Conservation (phyloP, 2,329 filamentous ascomycete species). For the Chaetomiaceae sp. region DNA sequence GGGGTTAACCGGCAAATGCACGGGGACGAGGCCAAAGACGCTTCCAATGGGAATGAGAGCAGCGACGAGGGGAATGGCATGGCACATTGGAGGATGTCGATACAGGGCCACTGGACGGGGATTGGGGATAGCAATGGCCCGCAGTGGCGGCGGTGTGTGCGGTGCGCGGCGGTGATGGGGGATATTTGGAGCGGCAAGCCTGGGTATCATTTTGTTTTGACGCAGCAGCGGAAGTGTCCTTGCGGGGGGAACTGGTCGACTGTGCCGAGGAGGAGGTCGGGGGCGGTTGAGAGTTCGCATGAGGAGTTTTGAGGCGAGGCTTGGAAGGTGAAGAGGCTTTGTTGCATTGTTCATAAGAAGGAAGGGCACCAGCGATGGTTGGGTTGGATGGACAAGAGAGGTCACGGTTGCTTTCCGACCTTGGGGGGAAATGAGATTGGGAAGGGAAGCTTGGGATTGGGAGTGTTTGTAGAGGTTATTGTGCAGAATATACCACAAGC, state of each 20-base stretch:
- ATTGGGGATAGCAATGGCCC: slow-evolving; percentile 8
- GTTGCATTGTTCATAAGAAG: no score
- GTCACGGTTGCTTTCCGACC: no score
- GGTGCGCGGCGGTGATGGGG: slow-evolving; percentile 64
- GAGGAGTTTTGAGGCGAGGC: no score
- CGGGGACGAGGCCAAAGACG: no score
- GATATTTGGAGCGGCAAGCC: slow-evolving; percentile 47
- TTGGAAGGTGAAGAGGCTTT: no score
- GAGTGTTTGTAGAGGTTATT: no score
- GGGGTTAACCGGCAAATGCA: not conserved
- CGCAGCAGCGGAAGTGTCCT: slow-evolving; percentile 51
- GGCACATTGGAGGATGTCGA: not conserved
- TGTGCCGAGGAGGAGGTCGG: slow-evolving; percentile 29
- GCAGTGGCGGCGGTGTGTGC: slow-evolving; percentile 48
- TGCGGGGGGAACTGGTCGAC: slow-evolving; percentile 53
- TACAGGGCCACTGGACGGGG: not conserved
- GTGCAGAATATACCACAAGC: not conserved
- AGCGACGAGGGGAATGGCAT: not conserved
- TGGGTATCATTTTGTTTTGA: slow-evolving; percentile 50
- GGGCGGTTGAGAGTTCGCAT: no score
- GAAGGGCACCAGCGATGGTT: no score
- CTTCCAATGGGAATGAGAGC: not conserved
- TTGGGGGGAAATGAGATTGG: not conserved
- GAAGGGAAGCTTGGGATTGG: no score
- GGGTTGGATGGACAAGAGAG: no score